phyloP scores from a whole-genome alignment of 2,329 filamentous ascomycete genomes.

The Hypoxylon sp. region DNA sequence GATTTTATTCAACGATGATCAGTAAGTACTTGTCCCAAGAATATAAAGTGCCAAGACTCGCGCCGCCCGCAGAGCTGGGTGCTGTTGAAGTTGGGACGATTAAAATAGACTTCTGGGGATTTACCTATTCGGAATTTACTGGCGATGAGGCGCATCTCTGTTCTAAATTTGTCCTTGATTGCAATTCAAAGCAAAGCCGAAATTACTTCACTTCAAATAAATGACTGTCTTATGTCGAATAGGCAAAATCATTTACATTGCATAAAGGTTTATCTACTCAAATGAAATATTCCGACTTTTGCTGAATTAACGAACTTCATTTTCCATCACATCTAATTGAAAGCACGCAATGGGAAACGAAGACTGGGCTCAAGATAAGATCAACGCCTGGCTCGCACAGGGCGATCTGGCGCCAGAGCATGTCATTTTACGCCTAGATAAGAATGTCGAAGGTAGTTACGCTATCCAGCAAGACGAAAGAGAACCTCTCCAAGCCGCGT shows the following conservation, averaged over 20 bases:
- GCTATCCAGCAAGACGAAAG: slow-evolving; percentile 9
- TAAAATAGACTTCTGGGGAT: slow-evolving; percentile 1
- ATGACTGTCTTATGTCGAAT: too few species aligned
- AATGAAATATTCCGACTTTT: neutral
- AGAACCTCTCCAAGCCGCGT: neutral
- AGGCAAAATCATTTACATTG: neutral
- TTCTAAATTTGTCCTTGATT: slow-evolving; percentile 1
- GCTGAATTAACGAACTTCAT: neutral
- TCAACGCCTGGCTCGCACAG: slow-evolving; percentile 9
- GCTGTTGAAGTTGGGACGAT: neutral
- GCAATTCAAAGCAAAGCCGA: neutral
- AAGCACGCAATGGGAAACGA: slow-evolving; percentile 15
- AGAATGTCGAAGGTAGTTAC: neutral
- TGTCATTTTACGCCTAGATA: slow-evolving; percentile 22
- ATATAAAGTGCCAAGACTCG: slow-evolving; percentile 2
- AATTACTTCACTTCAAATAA: neutral
- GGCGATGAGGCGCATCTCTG: neutral
- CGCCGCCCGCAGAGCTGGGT: neutral
- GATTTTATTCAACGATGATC: neutral
- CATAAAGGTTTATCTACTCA: neutral
- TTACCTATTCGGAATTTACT: neutral
- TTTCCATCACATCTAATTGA: neutral
- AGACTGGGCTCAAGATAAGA: slow-evolving; percentile 15
- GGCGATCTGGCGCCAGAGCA: slow-evolving; percentile 15
- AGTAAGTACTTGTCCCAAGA: neutral